A percentile compares a stretch with the other conserved stretches of the same genome.
Evolutionary conservation across 192 early-diverging fungal species (phyloP).

Genomic region (Podila minutissima): DNA sequence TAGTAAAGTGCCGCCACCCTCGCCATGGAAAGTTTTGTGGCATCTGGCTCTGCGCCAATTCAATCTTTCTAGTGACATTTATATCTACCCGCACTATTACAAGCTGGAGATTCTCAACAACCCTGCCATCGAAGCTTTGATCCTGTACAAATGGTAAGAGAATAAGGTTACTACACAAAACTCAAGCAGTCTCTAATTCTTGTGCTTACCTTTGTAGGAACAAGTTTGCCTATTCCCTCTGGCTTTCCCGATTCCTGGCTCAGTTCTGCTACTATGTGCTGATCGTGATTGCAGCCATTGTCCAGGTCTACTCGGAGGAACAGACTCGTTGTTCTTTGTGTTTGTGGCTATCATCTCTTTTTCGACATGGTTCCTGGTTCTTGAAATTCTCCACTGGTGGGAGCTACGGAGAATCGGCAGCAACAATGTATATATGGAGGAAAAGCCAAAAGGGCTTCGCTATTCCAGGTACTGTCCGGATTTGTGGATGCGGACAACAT

Average conservation of each 20-base stretch:
- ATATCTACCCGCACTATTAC: neutral
- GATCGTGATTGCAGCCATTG: neutral
- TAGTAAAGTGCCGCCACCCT: too few species aligned
- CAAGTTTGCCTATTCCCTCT: conserved; percentile 2
- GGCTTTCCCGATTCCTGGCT: conserved; percentile 1
- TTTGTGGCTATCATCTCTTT: conserved; percentile 2
- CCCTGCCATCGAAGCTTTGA: conserved; percentile 2
- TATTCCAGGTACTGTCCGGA: too few species aligned
- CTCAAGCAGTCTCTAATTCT: too few species aligned
- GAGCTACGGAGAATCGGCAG: too few species aligned
- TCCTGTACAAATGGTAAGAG: conserved; percentile 34
- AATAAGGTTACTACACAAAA: too few species aligned
- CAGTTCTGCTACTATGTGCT: conserved; percentile 4
- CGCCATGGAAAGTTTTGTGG: neutral
- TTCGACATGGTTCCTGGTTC: neutral
- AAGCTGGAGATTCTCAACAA: neutral
- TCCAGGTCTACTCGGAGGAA: neutral
- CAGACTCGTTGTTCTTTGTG: neutral
- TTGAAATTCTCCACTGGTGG: too few species aligned
- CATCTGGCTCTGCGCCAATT: neutral
- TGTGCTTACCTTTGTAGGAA: too few species aligned
- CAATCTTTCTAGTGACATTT: neutral
- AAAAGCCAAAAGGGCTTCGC: too few species aligned
- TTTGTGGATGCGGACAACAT: too few species aligned
- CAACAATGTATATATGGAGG: too few species aligned